Percentiles rank a stretch among this genome's conserved stretches.
phyloP scores from a whole-genome alignment of 2,329 filamentous ascomycete genomes.

The Didymella glomerata region DNA sequence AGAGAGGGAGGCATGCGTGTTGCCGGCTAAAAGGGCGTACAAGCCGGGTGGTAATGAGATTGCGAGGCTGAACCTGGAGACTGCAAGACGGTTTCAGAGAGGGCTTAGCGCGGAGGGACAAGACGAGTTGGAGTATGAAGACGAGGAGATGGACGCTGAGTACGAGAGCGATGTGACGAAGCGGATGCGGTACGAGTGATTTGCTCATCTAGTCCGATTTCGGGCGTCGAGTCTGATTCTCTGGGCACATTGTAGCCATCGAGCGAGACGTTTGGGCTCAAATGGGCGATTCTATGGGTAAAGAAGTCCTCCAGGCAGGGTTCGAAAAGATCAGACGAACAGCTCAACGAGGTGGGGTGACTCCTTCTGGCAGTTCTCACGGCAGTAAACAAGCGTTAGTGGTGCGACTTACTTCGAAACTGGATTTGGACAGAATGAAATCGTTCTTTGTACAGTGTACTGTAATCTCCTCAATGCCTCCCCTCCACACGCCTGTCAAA shows the following conservation, averaged over 20 bases:
- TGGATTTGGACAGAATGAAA: conserved; percentile 27
- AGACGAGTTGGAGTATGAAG: conserved; percentile 22
- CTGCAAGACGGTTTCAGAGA: conserved; percentile 25
- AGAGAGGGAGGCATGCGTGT: conserved; percentile 10
- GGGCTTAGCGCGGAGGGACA: conserved; percentile 15
- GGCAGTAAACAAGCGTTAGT: not conserved
- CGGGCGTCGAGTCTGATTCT: not conserved
- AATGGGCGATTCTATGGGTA: not conserved
- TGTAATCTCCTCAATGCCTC: conserved; percentile 7
- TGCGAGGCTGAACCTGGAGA: conserved; percentile 35
- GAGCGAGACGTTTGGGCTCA: not conserved
- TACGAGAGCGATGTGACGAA: conserved; percentile 10
- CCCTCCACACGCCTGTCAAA: not conserved
- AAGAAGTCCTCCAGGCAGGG: not conserved
- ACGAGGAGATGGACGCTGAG: conserved; percentile 11
- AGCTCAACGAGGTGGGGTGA: not conserved
- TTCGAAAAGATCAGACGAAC: not conserved
- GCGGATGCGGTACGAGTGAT: conserved; percentile 18
- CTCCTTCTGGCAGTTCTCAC: not conserved
- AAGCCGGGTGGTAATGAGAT: conserved; percentile 43
- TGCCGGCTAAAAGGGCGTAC: conserved; percentile 29
- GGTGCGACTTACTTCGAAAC: conserved; percentile 7
- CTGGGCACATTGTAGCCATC: conserved; percentile 2
- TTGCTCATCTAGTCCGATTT: not conserved
- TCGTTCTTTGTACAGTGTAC: conserved; percentile 39